Evolutionary conservation across 140 eudicot genomes (phyloP).

Genomic region (Bidens hawaiensis): DNA sequence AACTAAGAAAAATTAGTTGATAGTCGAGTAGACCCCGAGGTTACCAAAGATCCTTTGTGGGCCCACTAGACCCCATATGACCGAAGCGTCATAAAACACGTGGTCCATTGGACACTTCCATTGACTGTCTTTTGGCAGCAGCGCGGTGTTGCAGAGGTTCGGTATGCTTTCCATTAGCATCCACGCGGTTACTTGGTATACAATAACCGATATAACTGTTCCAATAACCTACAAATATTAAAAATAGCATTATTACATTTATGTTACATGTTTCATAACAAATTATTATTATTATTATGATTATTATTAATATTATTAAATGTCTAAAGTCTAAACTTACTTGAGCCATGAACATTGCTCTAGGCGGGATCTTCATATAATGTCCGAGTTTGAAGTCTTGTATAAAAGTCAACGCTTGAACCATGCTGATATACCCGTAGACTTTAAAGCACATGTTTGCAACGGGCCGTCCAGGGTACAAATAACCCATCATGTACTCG

Average conservation of each 20-base stretch:
- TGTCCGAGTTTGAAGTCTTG: conserved; percentile 55
- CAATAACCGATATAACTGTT: conserved; percentile 33
- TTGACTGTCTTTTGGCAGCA: conserved; percentile 37
- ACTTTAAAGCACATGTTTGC: conserved; percentile 54
- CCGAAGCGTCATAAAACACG: conserved; percentile 51
- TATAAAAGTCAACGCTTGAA: conserved; percentile 34
- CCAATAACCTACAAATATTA: conserved; percentile 44
- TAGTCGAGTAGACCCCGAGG: conserved; percentile 46
- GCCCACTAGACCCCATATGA: conserved; percentile 74
- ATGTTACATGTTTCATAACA: background rate
- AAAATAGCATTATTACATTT: background rate
- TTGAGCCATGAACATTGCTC: conserved; percentile 60
- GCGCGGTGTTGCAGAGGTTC: conserved; percentile 34
- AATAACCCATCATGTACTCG: conserved; percentile 39
- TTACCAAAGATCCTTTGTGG: conserved; percentile 64
- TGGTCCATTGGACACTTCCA: conserved; percentile 67
- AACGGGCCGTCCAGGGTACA: conserved; percentile 43
- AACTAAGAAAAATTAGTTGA: conserved; percentile 48
- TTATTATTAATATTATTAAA: no score
- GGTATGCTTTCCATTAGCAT: conserved; percentile 48
- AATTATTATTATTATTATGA: no score
- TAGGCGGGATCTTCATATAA: conserved; percentile 62
- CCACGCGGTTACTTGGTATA: conserved; percentile 60
- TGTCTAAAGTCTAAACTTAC: no score
- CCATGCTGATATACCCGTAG: conserved; percentile 45